phyloP scores from a whole-genome alignment of 2,329 filamentous ascomycete species.

The Corynespora cassiicola region DNA sequence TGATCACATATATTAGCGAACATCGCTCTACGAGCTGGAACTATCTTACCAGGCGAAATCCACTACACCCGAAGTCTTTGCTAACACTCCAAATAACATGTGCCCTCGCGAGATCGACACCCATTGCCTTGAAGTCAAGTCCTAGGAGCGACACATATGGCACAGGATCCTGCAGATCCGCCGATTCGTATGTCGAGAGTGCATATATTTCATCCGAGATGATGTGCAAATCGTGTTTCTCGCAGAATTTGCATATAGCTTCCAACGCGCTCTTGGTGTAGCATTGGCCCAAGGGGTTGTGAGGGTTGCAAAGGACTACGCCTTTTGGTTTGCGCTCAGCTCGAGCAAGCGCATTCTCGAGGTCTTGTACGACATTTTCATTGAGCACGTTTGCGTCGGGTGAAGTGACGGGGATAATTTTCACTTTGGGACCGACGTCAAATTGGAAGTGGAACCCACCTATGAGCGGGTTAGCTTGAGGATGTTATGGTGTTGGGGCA shows the following conservation, averaged over 20 bases:
- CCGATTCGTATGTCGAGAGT: slow-evolving; percentile 28
- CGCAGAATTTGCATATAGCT: slow-evolving; percentile 32
- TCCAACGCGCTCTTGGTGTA: slow-evolving; percentile 29
- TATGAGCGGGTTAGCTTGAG: slow-evolving; percentile 5
- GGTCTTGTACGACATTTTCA: slow-evolving; percentile 10
- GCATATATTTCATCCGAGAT: slow-evolving; percentile 45
- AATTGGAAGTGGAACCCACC: slow-evolving; percentile 22
- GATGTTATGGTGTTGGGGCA: not conserved
- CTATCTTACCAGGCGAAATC: slow-evolving; percentile 34
- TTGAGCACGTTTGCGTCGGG: slow-evolving; percentile 16
- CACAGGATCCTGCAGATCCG: slow-evolving; percentile 11
- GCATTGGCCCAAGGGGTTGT: slow-evolving; percentile 48
- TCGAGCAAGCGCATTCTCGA: slow-evolving; percentile 17
- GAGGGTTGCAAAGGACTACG: slow-evolving; percentile 51
- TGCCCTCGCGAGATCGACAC: slow-evolving; percentile 19
- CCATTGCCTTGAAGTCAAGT: slow-evolving; percentile 17
- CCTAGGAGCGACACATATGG: slow-evolving; percentile 30
- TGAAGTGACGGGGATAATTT: slow-evolving; percentile 13
- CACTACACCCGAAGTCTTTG: slow-evolving; percentile 41
- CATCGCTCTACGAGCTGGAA: too few species aligned
- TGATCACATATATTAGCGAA: too few species aligned
- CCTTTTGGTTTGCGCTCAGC: slow-evolving; percentile 25
- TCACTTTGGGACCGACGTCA: slow-evolving; percentile 12
- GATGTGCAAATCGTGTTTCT: slow-evolving; percentile 34
- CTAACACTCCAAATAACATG: slow-evolving; percentile 38